These are phyloP conservation scores for Lasiosphaeria ovina DNA, from an alignment of 495 filamentous ascomycete species.

Conservation along the genomic window DNA sequence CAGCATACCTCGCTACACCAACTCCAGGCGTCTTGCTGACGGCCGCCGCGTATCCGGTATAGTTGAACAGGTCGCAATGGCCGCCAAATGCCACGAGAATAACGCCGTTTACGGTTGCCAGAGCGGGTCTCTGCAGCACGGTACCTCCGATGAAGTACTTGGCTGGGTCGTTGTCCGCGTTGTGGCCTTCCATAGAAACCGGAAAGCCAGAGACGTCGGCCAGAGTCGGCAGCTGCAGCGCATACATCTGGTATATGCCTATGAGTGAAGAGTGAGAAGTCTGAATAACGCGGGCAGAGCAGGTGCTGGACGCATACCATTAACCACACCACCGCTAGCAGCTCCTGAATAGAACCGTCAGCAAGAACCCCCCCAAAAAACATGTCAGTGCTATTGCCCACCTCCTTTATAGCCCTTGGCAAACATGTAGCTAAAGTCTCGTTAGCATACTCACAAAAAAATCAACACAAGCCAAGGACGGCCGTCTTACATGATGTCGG, in stretches of 20 bases:
- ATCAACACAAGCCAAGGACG: background rate
- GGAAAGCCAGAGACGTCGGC: slow-evolving; percentile 39
- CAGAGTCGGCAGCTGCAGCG: slow-evolving; percentile 34
- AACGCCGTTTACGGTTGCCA: slow-evolving; percentile 28
- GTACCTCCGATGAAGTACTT: slow-evolving; percentile 45
- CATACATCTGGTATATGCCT: slow-evolving; percentile 36
- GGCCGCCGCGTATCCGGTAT: slow-evolving; percentile 41
- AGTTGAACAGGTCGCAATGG: slow-evolving; percentile 50
- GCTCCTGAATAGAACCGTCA: slow-evolving; percentile 2
- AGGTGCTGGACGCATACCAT: slow-evolving; percentile 17
- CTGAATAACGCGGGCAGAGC: slow-evolving; percentile 5
- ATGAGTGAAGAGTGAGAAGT: slow-evolving; percentile 3
- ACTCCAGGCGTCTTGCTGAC: slow-evolving; percentile 32
- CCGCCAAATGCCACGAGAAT: slow-evolving; percentile 43
- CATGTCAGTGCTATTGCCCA: too few relatives aligned
- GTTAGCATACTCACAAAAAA: background rate
- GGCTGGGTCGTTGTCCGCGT: slow-evolving; percentile 39
- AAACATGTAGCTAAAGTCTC: slow-evolving; percentile 32
- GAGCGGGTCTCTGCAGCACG: slow-evolving; percentile 40
- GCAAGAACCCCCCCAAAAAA: too few relatives aligned
- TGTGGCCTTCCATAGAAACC: slow-evolving; percentile 36
- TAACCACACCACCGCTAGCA: slow-evolving; percentile 27
- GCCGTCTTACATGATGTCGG: slow-evolving; percentile 28
- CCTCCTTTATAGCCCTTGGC: slow-evolving; percentile 38
- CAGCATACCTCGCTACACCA: slow-evolving; percentile 21